Evolutionary conservation across 208 protist genomes (phyloP).

Genomic region (Acanthamoeba sp.): DNA sequence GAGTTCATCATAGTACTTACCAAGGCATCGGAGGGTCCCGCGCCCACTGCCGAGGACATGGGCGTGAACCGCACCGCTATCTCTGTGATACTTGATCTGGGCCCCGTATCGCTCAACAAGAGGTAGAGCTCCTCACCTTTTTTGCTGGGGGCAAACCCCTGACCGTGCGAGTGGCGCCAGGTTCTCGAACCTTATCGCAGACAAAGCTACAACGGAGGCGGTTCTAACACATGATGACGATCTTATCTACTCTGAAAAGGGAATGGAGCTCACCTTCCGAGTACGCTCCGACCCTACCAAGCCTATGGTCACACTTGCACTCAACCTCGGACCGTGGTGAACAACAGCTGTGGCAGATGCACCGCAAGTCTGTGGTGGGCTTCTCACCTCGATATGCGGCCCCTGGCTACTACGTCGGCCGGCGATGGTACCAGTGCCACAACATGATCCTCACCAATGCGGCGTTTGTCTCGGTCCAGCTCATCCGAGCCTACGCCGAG

Average conservation of each 20-base stretch:
- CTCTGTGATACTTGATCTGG: too few relatives aligned
- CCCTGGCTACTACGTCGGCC: too few relatives aligned
- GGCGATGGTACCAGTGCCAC: not conserved
- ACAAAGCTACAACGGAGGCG: not conserved
- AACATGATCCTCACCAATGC: not conserved
- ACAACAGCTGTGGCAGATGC: not conserved
- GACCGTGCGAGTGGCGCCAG: too few relatives aligned
- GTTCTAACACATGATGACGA: not conserved
- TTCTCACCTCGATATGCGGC: not conserved
- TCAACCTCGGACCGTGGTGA: too few relatives aligned
- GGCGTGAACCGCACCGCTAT: too few relatives aligned
- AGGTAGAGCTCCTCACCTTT: too few relatives aligned
- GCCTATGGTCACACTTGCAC: too few relatives aligned
- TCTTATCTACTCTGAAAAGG: not conserved
- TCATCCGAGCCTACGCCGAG: too few relatives aligned
- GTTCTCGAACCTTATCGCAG: not conserved
- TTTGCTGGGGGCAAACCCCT: too few relatives aligned
- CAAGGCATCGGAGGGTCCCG: too few relatives aligned
- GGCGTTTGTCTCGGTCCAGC: not conserved
- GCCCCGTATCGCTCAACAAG: too few relatives aligned
- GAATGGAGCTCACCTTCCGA: not conserved
- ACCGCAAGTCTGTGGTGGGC: not conserved
- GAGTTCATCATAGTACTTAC: not conserved
- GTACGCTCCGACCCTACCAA: not conserved
- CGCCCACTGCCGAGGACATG: too few relatives aligned